Evolutionary conservation across 1,284 basidiomycete genomes (phyloP).

Genomic region (Ceratobasidium sp.): DNA sequence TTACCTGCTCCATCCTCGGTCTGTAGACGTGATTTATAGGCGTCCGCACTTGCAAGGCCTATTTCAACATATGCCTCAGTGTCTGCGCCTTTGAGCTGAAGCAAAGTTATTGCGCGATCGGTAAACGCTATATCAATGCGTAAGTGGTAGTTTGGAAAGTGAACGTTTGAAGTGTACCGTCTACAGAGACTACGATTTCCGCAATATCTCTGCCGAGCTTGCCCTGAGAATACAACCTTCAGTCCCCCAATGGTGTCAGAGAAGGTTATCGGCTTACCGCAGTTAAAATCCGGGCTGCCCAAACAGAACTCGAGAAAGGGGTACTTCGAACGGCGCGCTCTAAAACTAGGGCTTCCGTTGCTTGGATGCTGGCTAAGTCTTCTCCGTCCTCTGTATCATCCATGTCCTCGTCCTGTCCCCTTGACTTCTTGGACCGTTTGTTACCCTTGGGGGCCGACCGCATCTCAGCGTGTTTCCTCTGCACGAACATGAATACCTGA

Average conservation of each 20-base stretch:
- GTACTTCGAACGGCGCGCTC: conserved; percentile 47
- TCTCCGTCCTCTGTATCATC: conserved; percentile 20
- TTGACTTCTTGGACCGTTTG: conserved; percentile 26
- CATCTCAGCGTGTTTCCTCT: conserved; percentile 33
- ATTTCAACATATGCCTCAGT: conserved; percentile 34
- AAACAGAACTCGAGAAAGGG: conserved; percentile 45
- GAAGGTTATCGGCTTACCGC: conserved; percentile 36
- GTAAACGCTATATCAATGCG: conserved; percentile 16
- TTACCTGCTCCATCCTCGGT: conserved; percentile 33
- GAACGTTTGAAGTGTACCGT: background rate
- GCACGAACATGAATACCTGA: background rate
- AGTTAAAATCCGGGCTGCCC: conserved; percentile 43
- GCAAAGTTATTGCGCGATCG: conserved; percentile 23
- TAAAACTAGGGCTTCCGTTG: conserved; percentile 27
- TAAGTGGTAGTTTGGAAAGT: background rate
- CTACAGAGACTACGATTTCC: conserved; percentile 21
- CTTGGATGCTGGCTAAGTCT: conserved; percentile 25
- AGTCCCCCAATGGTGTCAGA: background rate
- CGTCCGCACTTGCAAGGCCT: conserved; percentile 42
- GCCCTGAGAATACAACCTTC: conserved; percentile 15
- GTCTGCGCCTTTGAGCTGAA: conserved; percentile 21
- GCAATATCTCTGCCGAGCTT: conserved; percentile 2
- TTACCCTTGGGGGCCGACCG: conserved; percentile 11
- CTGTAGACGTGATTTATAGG: conserved; percentile 11
- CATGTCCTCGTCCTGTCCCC: conserved; percentile 33